A percentile compares a stretch with the other conserved stretches of the same genome.
These are phyloP conservation scores for Fusarium sp. DNA, from an alignment of 2,329 filamentous ascomycete species.

Conservation along the genomic window DNA sequence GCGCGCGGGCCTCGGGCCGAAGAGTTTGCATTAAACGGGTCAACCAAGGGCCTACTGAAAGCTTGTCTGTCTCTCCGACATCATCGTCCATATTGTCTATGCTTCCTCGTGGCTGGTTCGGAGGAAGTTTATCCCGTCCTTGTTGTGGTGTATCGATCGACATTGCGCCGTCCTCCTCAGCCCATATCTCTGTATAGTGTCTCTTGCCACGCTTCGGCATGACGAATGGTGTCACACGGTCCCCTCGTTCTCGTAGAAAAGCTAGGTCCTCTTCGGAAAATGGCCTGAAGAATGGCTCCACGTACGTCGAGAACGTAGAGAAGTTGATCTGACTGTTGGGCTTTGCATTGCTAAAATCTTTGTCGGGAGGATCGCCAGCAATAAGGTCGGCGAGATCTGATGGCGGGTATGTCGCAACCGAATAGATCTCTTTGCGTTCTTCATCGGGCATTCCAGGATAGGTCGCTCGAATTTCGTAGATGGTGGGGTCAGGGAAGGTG, in stretches of 20 bases:
- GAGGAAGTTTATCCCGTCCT: constrained; percentile 71
- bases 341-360: constrained; percentile 94
- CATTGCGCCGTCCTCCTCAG: constrained; percentile 88
- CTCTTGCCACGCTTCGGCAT: constrained; percentile 86
- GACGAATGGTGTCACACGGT: constrained; percentile 83
- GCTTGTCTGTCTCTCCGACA: constrained; percentile 85
- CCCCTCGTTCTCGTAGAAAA: constrained; percentile 89
- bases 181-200: constrained; percentile 91
- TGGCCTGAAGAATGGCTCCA: constrained; percentile 89
- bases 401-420: constrained; percentile 83
- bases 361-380: constrained; percentile 88
- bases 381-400: constrained; percentile 86
- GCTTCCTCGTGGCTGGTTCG: constrained; percentile 84
- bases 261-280: constrained; percentile 94
- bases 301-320: constrained; percentile 89
- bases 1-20: constrained; percentile 75
- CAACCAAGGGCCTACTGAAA: constrained; percentile 88
- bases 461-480: constrained; percentile 89
- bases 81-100: constrained; percentile 90
- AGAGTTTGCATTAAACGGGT: constrained; percentile 82
- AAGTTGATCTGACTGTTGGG: constrained; percentile 94
- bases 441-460: constrained; percentile 80
- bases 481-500: constrained; percentile 88
- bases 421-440: constrained; percentile 88
- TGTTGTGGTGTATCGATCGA: constrained; percentile 73